phyloP scores from a whole-genome alignment of 2,329 filamentous ascomycete species.

The Sporothrix sp. region DNA sequence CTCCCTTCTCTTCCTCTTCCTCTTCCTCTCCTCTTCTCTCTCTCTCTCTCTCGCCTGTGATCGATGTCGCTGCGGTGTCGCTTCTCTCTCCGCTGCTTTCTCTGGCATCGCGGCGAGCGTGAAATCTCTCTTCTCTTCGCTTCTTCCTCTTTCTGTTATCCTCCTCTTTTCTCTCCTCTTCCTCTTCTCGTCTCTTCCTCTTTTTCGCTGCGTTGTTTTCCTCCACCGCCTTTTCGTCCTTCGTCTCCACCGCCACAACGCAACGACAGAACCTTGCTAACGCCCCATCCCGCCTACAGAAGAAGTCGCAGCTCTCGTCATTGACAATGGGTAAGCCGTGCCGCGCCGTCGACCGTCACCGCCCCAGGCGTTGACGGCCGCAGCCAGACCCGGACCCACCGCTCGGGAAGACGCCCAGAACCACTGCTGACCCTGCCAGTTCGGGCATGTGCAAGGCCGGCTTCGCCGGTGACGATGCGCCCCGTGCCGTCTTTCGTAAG shows the following conservation, averaged over 20 bases:
- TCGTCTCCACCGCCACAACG: conserved; percentile 1
- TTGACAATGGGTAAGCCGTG: conserved; percentile 99
- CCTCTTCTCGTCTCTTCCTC: neutral
- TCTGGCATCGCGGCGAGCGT: neutral
- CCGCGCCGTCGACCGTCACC: too few species aligned
- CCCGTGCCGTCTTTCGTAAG: conserved; percentile 99
- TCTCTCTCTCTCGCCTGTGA: too few species aligned
- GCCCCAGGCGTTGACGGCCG: too few species aligned
- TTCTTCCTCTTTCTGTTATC: neutral
- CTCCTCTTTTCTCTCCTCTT: neutral
- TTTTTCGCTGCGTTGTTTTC: neutral
- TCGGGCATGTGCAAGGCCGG: conserved; percentile 99
- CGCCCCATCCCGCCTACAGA: conserved; percentile 49
- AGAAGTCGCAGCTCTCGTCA: conserved; percentile 99
- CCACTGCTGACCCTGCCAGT: conserved; percentile 48
- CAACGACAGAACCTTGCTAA: too few species aligned
- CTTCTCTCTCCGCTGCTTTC: neutral
- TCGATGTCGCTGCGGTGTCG: too few species aligned
- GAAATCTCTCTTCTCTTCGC: neutral
- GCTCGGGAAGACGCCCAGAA: neutral
- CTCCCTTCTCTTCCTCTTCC: neutral
- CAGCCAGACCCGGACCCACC: too few species aligned
- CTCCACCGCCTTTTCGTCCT: conserved; percentile 13
- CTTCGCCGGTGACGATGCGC: conserved; percentile 99
- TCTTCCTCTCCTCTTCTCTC: neutral